These are phyloP conservation scores for Leavenworthia alabamica DNA, from an alignment of 345 rosid genomes.

Conservation along the genomic window DNA sequence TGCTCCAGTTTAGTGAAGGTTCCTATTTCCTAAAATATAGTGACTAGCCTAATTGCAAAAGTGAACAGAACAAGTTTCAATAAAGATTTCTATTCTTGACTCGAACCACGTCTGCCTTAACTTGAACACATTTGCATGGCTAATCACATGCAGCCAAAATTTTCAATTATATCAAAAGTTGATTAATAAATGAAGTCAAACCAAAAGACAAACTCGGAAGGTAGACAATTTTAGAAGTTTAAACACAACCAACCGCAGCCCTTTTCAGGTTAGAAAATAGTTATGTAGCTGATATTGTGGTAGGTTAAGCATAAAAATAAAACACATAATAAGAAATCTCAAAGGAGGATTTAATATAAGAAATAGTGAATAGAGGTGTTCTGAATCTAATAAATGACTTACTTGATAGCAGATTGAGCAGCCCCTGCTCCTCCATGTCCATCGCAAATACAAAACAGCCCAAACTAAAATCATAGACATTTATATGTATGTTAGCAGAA, in stretches of 20 bases:
- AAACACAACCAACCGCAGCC: neutral
- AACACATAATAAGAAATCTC: neutral
- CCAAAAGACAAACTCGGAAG: neutral
- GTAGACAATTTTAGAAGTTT: neutral
- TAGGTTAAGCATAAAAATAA: conserved; percentile 5
- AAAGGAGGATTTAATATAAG: neutral
- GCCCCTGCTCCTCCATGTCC: conserved; percentile 95
- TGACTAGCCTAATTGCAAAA: conserved; percentile 11
- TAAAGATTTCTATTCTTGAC: neutral
- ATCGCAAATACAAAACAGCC: conserved; percentile 92
- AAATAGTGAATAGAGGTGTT: neutral
- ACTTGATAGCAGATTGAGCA: conserved; percentile 90
- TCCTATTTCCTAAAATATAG: conserved; percentile 4
- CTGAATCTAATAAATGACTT: conserved; percentile 32
- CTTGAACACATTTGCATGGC: conserved; percentile 5
- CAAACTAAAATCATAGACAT: conserved; percentile 56
- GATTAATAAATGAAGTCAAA: neutral
- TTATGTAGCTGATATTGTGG: neutral
- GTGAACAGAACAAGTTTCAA: conserved; percentile 10
- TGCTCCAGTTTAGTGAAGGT: neutral
- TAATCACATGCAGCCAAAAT: conserved; percentile 1
- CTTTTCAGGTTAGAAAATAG: conserved; percentile 1
- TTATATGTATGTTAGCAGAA: neutral
- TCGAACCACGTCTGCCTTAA: conserved; percentile 3
- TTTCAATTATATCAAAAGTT: neutral